Base-by-base conservation (phyloP, 1,139 yeast species). In the Hanseniaspora sp. region DNA sequence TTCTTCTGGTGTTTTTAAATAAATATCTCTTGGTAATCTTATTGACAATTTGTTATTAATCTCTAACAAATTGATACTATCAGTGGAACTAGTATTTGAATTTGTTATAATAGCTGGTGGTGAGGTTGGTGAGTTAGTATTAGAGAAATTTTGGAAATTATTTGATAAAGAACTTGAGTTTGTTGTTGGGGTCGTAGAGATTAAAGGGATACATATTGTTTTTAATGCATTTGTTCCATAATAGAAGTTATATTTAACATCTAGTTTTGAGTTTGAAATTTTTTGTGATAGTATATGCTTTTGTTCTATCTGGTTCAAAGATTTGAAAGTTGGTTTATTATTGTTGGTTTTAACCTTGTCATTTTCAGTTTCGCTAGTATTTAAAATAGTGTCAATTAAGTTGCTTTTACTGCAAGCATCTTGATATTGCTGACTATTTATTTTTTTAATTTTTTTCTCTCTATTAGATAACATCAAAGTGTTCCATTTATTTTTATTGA, bases 141-240 rank as follows among this genome's bases (percentile, higher is more conserved):
- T 17, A 5, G 40, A 37, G 15, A n/a, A 4, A 11, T 17, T 33
- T 33, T 12, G 12, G 13, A 6, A 9, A 12, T 33, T 33, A 33
- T 17, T 42, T 12, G 15, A 18, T 8, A 30, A 17, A 4, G 43
- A 31, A 28, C 35, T 43, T 18, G 37, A 6, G 8, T n/a, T 17
- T 2, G 13, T 17, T 3, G 28, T 30, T 6, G 55, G 34, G 12
- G 49, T 23, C 0, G 53, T 48, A 11, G 46, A 37, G 9, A 52
- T 34, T 56, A 46, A 23, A 49, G 60, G 52, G 51, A 59, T 49
- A 47, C 58, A 56, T 11, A 55, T 54, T 23, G 62, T 57, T 45
- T 62, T 64, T 13, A 67, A 57, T 3, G 61, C 58, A 56, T 67
- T 65, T 35, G 58, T 59, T 44, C 62, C 60, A 56, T 67, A 64